These are phyloP conservation scores for Skeletonema costatum DNA, from an alignment of 108 stramenopile genomes.

Conservation along the genomic window DNA sequence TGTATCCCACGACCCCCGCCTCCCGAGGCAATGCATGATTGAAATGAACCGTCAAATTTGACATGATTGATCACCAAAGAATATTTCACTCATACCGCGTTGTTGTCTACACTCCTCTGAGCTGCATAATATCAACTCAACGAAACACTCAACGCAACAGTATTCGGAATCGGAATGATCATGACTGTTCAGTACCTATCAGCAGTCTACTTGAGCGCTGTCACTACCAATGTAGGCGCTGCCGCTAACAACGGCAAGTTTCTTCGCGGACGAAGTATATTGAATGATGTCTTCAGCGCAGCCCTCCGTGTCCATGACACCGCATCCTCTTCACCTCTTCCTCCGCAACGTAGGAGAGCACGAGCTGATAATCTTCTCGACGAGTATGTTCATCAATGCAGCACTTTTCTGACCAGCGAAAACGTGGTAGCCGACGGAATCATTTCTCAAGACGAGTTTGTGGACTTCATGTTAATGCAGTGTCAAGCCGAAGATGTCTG, in stretches of 20 bases:
- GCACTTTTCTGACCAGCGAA: conserved; percentile 9
- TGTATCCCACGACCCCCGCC: too few species aligned
- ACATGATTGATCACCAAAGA: too few species aligned
- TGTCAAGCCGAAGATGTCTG: conserved; percentile 19
- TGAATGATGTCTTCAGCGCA: not conserved
- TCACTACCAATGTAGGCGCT: too few species aligned
- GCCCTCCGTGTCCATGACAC: not conserved
- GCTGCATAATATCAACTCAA: too few species aligned
- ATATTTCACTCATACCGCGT: too few species aligned
- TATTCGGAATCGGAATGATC: too few species aligned
- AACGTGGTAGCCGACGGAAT: conserved; percentile 22
- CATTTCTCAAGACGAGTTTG: conserved; percentile 30
- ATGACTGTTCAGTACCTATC: too few species aligned
- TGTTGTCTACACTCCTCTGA: too few species aligned
- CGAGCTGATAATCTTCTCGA: not conserved
- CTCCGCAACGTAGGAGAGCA: not conserved
- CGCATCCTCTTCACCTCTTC: not conserved
- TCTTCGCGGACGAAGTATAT: not conserved
- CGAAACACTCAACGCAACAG: too few species aligned
- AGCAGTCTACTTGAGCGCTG: too few species aligned
- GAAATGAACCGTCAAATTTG: too few species aligned
- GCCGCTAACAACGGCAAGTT: not conserved
- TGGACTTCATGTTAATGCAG: conserved; percentile 4
- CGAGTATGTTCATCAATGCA: not conserved
- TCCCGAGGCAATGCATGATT: not conserved